phyloP scores from a whole-genome alignment of 331 rosid species.

The Acacia pycnantha region DNA sequence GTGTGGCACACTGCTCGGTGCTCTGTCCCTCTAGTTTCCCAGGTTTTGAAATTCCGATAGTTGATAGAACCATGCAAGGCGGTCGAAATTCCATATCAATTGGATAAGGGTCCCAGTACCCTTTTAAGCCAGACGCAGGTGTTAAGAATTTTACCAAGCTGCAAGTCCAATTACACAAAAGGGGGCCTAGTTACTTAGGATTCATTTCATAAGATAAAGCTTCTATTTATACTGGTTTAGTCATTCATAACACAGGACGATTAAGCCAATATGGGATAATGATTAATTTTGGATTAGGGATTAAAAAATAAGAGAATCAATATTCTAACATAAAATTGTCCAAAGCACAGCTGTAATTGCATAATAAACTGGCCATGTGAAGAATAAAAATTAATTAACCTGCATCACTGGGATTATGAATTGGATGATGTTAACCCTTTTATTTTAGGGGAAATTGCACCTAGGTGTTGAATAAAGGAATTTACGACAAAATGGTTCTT shows the following conservation, averaged over 20 bases:
- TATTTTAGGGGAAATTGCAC: too few species aligned
- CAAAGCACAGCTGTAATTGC: not conserved
- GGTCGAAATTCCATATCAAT: conserved; percentile 98
- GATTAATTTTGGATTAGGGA: not conserved
- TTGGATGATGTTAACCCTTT: not conserved
- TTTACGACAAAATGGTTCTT: too few species aligned
- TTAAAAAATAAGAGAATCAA: not conserved
- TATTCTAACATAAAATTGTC: not conserved
- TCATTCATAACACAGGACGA: conserved; percentile 1
- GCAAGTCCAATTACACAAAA: conserved; percentile 43
- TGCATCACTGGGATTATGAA: not conserved
- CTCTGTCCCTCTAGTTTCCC: conserved; percentile 89
- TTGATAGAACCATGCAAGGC: conserved; percentile 95
- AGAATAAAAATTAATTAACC: not conserved
- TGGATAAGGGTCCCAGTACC: conserved; percentile 98
- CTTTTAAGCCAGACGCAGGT: conserved; percentile 88
- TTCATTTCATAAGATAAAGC: not conserved
- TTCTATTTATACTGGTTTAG: not conserved
- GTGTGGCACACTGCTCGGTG: conserved; percentile 73
- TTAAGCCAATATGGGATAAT: conserved; percentile 1
- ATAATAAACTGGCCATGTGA: not conserved
- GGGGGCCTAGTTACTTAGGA: conserved; percentile 13
- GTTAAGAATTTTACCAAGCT: conserved; percentile 95
- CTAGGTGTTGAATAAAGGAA: too few species aligned
- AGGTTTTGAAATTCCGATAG: conserved; percentile 96